Percentiles rank a stretch among this genome's conserved stretches.
phyloP scores from a whole-genome alignment of 805 yeast genomes.

The Schwanniomyces yamadae region DNA sequence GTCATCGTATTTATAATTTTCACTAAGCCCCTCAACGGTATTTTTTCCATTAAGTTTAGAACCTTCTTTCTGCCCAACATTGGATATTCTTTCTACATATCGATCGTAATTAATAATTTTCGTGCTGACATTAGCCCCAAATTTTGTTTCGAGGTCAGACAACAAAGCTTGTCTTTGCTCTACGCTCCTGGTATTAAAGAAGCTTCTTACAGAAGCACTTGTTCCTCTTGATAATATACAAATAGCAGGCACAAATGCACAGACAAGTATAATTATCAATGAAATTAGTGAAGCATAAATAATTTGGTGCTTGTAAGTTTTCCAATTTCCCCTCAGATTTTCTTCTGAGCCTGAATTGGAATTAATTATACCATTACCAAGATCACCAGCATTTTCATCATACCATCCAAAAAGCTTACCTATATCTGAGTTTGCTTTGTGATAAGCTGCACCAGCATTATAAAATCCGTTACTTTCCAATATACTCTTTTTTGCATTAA shows the following conservation, averaged over 20 bases:
- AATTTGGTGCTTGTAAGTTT: too few species aligned
- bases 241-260: conserved; percentile 20
- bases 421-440: too few species aligned
- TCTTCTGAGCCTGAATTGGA: too few species aligned
- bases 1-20: conserved; percentile 28
- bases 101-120: not conserved
- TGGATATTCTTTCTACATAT: not conserved
- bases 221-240: conserved; percentile 33
- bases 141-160: too few species aligned
- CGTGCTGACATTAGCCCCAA: too few species aligned
- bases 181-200: conserved; percentile 21
- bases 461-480: too few species aligned
- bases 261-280: conserved; percentile 12
- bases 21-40: conserved; percentile 25
- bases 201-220: conserved; percentile 20
- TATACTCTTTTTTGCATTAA: too few species aligned
- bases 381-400: too few species aligned
- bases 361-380: too few species aligned
- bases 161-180: not conserved
- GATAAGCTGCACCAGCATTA: too few species aligned
- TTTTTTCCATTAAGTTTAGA: conserved; percentile 10
- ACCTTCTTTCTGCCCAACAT: conserved; percentile 6
- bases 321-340: too few species aligned
- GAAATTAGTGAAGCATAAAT: conserved; percentile 6
- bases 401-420: too few species aligned